Evolutionary conservation across 2,329 filamentous ascomycete genomes (phyloP), one percentile per base, ranked within the genome.

Genomic region (Xylaria multiplex): DNA sequence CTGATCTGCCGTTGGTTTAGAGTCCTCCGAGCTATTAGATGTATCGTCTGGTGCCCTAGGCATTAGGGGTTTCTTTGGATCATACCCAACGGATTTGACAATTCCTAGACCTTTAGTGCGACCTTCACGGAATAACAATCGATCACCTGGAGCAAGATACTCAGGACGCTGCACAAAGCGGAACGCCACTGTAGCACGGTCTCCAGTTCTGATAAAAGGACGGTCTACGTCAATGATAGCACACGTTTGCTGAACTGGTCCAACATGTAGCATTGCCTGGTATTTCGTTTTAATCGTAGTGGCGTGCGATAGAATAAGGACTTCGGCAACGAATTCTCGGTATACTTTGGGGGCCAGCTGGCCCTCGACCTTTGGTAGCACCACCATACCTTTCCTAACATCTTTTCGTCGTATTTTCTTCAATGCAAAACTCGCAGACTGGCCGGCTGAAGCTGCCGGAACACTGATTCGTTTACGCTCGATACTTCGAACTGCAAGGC

Each of bases 231-330:
- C 96, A 74, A 99, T 97, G 76, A 99, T 97, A 11, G 93, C 90
- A 76, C 96, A 99, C 0, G 96, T 99, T 81, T 99, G 96, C 46
- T 91, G 93, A 49, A 99, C 92, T 0, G 96, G 92, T 0, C 96
- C 96, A 4, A 99, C 94, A 74, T 99, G 96, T 24, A 99, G 85
- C 94, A 98, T 99, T 0, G 96, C 96, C 81, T 99, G 96, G 72
- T 99, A 99, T 74, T 93, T 95, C 0, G 90, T 93, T 79, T 97
- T 96, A 79, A 99, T 99, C 49, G 96, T 99, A 0, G 96, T 99
- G 0, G 95, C 93, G 75, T 99, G 96, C 3, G 92, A 96, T 6
- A 99, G 85, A 71, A 99, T 98, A 24, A 99, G 85, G 1, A 99
- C 96, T 79, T 95, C 92, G 13, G 92, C 92, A 48, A 94, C 83